Base-by-base conservation (phyloP, 2,329 filamentous ascomycete genomes). In the Parastagonospora avenae region DNA sequence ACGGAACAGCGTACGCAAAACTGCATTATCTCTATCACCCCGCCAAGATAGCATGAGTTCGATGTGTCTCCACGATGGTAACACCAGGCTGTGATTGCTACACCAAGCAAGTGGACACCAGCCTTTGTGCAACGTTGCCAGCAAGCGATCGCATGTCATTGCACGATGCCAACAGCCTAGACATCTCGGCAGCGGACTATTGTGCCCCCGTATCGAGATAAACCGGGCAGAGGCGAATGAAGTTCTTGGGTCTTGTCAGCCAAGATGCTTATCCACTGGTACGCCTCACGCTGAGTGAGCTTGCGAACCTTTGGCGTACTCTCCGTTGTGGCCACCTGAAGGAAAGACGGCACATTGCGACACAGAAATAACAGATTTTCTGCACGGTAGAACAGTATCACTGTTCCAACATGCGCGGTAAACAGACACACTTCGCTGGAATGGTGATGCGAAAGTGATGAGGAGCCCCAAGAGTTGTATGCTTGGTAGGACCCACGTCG, bases 401-500 rank as follows among this genome's bases (percentile, higher is more conserved):
- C 19, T 24, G 19, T 16, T 37, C 35, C 8, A 14, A 8, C 8
- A 37, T 37, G 7, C 35, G 8, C 35, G 35, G 14, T 37, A 16
- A 14, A 37, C 35, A 16, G n/a, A 37, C 35, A 2, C 8, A 8
- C 7, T 16, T 32, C 30, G 9, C 30, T 43, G 41, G 41, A 33
- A 43, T 30, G 27, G 27, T 42, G 39, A 42, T 30, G 39, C 39
- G 42, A 36, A 27, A 44, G 43, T 56, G 48, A 61, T 56, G 60
- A 56, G 54, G 19, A 42, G 35, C 42, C 40, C 59, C 59, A 60
- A 61, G 59, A 54, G 46, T 36, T 57, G 51, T 52, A 60, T 50
- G 54, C 60, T 60, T 63, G 62, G 63, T 30, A 60, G 46, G 62
- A 63, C 62, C 68, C 68, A 70, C 67, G 64, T 67, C 58, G 58